A percentile compares a stretch with the other conserved stretches of the same genome.
Conservation (phyloP, 352 stramenopile species). For the Phytophthora macrochlamydospora region DNA sequence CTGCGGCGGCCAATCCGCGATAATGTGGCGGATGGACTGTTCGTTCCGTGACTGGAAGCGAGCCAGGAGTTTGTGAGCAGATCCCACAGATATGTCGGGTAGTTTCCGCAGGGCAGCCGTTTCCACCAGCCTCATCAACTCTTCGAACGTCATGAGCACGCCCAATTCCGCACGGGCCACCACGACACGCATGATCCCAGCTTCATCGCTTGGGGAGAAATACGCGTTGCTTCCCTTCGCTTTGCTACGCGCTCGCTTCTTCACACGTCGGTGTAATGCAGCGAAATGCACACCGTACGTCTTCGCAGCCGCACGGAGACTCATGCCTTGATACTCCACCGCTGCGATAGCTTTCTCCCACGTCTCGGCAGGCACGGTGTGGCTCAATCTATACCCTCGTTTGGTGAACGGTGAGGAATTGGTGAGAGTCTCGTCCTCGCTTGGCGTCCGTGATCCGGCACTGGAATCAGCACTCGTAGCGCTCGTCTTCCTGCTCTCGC, state of each 20-base stretch:
- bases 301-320: slow-evolving; percentile 51
- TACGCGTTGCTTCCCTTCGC: slow-evolving; percentile 30
- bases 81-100: slow-evolving; percentile 60
- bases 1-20: slow-evolving; percentile 47
- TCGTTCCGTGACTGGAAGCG: slow-evolving; percentile 61
- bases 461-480: not conserved
- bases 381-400: slow-evolving; percentile 51
- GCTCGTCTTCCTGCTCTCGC: not conserved
- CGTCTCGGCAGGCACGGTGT: slow-evolving; percentile 57
- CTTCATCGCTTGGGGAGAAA: slow-evolving; percentile 57
- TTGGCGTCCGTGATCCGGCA: not conserved
- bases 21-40: slow-evolving; percentile 56
- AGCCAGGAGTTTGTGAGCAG: slow-evolving; percentile 48
- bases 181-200: slow-evolving; percentile 61
- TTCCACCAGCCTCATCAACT: slow-evolving; percentile 64
- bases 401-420: slow-evolving; percentile 27
- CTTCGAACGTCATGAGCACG: slow-evolving; percentile 69
- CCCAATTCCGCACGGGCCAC: slow-evolving; percentile 60
- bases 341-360: slow-evolving; percentile 67
- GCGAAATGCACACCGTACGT: slow-evolving; percentile 62
- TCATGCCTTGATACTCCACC: slow-evolving; percentile 64
- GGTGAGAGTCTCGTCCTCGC: slow-evolving; percentile 17
- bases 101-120: slow-evolving; percentile 60
- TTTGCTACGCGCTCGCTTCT: slow-evolving; percentile 48
- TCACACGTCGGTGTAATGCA: slow-evolving; percentile 56